Conservation (phyloP, 192 early-diverging fungal species). For the Funneliformis geosporum region DNA sequence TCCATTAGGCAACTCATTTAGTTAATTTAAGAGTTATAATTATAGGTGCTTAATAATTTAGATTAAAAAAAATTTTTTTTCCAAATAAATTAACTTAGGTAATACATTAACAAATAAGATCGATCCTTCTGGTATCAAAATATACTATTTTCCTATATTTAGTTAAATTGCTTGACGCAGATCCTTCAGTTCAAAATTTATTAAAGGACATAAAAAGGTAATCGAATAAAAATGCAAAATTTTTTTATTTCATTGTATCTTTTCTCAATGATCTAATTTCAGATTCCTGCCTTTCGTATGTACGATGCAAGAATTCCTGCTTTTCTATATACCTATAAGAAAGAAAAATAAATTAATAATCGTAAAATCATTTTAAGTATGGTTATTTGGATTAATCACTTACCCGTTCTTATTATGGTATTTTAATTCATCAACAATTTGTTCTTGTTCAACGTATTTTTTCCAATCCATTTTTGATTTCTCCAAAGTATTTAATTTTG, state of each 20-base stretch:
- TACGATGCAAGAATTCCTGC: constrained; percentile 64
- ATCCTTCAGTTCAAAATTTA: too few species aligned
- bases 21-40: too few species aligned
- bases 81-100: too few species aligned
- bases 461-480: constrained; percentile 73
- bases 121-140: too few species aligned
- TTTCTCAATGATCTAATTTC: constrained; percentile 43
- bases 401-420: constrained; percentile 69
- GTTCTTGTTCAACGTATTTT: constrained; percentile 60
- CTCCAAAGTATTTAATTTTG: constrained; percentile 70
- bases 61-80: too few species aligned
- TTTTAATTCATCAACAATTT: constrained; percentile 63
- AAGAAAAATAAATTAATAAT: not conserved
- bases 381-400: not conserved
- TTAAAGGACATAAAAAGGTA: too few species aligned
- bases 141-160: too few species aligned
- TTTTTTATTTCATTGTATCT: not conserved
- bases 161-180: too few species aligned
- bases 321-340: constrained; percentile 65
- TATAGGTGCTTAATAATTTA: too few species aligned
- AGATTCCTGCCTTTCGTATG: constrained; percentile 59
- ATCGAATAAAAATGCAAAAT: too few species aligned
- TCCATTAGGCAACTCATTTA: too few species aligned
- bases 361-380: not conserved
- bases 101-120: too few species aligned